Conservation (phyloP, 2,329 filamentous ascomycete species). For the Didymella exigua region DNA sequence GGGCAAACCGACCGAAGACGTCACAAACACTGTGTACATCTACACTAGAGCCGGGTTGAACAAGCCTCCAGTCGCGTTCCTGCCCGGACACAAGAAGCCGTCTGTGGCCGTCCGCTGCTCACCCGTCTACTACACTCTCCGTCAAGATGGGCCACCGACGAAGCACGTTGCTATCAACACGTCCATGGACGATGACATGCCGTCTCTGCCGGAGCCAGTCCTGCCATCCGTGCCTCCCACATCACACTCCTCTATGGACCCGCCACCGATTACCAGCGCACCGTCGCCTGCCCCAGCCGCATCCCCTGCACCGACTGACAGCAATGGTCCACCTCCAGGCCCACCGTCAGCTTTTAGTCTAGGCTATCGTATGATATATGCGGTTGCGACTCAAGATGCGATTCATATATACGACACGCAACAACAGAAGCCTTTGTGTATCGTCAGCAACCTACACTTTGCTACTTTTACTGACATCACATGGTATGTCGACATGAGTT, state of each 20-base stretch:
- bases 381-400: constrained; percentile 94
- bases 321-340: constrained; percentile 52
- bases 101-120: constrained; percentile 96
- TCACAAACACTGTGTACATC: constrained; percentile 97
- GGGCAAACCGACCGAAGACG: constrained; percentile 77
- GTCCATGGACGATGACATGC: constrained; percentile 81
- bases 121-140: constrained; percentile 82
- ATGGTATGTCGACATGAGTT: constrained; percentile 67
- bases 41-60: constrained; percentile 96
- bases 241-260: constrained; percentile 76
- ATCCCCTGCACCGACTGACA: constrained; percentile 56
- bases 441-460: constrained; percentile 96
- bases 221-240: constrained; percentile 62
- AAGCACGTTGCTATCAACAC: constrained; percentile 96
- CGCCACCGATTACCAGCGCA: constrained; percentile 69
- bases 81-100: constrained; percentile 97
- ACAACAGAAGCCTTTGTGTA: constrained; percentile 88
- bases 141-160: constrained; percentile 69
- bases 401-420: constrained; percentile 96
- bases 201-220: constrained; percentile 81
- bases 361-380: constrained; percentile 93
- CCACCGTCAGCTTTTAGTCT: constrained; percentile 74
- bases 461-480: constrained; percentile 96
- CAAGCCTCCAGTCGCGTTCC: constrained; percentile 91
- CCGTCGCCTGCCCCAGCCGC: constrained; percentile 57